These are phyloP conservation scores for Davidsoniella australis DNA, from an alignment of 2,329 filamentous ascomycete genomes.

Conservation along the genomic window DNA sequence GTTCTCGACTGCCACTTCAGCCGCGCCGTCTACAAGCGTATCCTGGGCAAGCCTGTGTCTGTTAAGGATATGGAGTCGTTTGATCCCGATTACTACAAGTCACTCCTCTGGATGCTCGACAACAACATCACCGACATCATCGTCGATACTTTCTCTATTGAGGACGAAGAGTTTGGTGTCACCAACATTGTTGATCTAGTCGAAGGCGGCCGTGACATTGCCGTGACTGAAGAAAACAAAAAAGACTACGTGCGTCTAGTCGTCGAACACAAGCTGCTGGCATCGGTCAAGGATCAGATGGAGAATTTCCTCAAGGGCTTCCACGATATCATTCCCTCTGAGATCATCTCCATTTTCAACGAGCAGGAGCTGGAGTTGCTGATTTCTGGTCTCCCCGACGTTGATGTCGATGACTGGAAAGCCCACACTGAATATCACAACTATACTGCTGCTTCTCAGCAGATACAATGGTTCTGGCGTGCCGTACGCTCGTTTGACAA, in stretches of 20 bases:
- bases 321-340: slow-evolving; percentile 92
- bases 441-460: slow-evolving; percentile 81
- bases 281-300: slow-evolving; percentile 86
- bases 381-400: slow-evolving; percentile 92
- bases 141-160: slow-evolving; percentile 86
- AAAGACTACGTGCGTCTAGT: slow-evolving; percentile 91
- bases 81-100: slow-evolving; percentile 98
- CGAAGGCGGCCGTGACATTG: slow-evolving; percentile 73
- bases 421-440: slow-evolving; percentile 98
- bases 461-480: slow-evolving; percentile 99
- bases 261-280: slow-evolving; percentile 82
- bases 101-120: slow-evolving; percentile 91
- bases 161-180: slow-evolving; percentile 86
- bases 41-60: slow-evolving; percentile 83
- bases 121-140: slow-evolving; percentile 98
- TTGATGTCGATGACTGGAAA: slow-evolving; percentile 98
- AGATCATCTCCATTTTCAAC: slow-evolving; percentile 93
- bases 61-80: slow-evolving; percentile 99
- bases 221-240: slow-evolving; percentile 96
- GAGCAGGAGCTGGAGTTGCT: slow-evolving; percentile 93
- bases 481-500: slow-evolving; percentile 95
- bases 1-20: slow-evolving; percentile 98
- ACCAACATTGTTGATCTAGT: slow-evolving; percentile 75
- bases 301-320: slow-evolving; percentile 88
- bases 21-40: slow-evolving; percentile 93